These are phyloP conservation scores for Globisporangium paddicum DNA, from an alignment of 352 stramenopile genomes.

Conservation along the genomic window DNA sequence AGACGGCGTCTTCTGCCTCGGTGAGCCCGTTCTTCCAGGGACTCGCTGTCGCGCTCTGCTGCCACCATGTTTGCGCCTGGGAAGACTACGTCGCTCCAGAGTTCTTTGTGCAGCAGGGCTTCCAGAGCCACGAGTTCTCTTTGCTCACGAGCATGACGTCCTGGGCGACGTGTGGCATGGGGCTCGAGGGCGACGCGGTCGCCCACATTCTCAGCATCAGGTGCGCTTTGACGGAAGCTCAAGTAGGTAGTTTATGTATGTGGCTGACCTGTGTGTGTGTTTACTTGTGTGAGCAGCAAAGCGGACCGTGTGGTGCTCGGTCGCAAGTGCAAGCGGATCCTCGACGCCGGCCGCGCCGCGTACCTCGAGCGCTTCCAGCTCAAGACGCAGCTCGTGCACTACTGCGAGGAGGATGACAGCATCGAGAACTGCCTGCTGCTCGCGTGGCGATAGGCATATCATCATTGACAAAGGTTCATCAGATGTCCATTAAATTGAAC, in stretches of 20 bases:
- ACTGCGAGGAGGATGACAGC: constrained; percentile 67
- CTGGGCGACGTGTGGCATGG: constrained; percentile 79
- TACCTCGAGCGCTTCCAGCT: constrained; percentile 48
- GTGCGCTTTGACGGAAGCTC: constrained; percentile 17
- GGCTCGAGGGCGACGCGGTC: constrained; percentile 54
- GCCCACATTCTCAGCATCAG: constrained; percentile 66
- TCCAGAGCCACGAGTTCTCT: constrained; percentile 51
- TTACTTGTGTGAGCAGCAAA: constrained; percentile 32
- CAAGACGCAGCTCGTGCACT: constrained; percentile 70
- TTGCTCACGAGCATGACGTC: constrained; percentile 67
- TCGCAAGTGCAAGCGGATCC: constrained; percentile 71
- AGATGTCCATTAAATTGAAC: neutral
- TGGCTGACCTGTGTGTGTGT: neutral
- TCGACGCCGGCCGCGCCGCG: constrained; percentile 61
- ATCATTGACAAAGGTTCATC: no score
- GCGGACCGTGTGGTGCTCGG: constrained; percentile 53
- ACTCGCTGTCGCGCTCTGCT: constrained; percentile 73
- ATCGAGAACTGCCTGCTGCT: constrained; percentile 81
- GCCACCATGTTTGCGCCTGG: constrained; percentile 72
- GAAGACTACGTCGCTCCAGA: constrained; percentile 66
- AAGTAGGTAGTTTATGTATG: neutral
- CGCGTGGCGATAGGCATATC: constrained; percentile 33
- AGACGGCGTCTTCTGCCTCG: neutral
- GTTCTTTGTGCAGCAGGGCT: constrained; percentile 55
- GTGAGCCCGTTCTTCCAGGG: constrained; percentile 44